Conservation (phyloP, 1,284 basidiomycete genomes). For the Ceratobasidium sp. region DNA sequence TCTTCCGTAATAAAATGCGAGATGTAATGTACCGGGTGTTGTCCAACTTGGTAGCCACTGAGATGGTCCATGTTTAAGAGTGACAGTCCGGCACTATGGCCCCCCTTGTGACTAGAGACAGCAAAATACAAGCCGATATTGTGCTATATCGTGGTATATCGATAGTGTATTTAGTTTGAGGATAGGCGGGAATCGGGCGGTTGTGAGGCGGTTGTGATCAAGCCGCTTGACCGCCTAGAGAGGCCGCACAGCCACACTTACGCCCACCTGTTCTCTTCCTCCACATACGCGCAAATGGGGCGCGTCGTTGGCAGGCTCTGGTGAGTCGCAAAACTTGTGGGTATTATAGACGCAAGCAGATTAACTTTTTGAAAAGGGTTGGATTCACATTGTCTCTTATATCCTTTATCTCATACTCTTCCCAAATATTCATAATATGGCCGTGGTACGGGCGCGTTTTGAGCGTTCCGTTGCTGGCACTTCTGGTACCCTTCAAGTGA, state of each 20-base stretch:
- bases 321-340: background rate
- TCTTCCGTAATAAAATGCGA: slow-evolving; percentile 80
- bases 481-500: slow-evolving; percentile 90
- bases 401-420: slow-evolving; percentile 85
- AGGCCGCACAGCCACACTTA: slow-evolving; percentile 1
- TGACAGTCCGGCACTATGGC: background rate
- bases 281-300: slow-evolving; percentile 25
- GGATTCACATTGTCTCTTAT: slow-evolving; percentile 78
- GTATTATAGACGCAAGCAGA: background rate
- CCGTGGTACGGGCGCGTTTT: slow-evolving; percentile 83
- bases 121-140: too few species aligned
- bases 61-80: slow-evolving; percentile 23
- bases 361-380: slow-evolving; percentile 54
- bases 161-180: too few species aligned
- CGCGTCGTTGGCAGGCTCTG: slow-evolving; percentile 35
- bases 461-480: slow-evolving; percentile 71
- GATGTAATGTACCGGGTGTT: slow-evolving; percentile 58
- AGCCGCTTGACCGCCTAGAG: too few species aligned
- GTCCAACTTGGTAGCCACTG: slow-evolving; percentile 6
- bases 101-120: too few species aligned
- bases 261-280: background rate
- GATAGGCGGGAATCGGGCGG: background rate
- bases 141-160: too few species aligned
- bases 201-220: background rate
- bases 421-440: slow-evolving; percentile 90